A percentile compares a stretch with the other conserved stretches of the same genome.
Conservation (phyloP, 371 early-diverging fungal genomes). For the Cokeromyces recurvatus region DNA sequence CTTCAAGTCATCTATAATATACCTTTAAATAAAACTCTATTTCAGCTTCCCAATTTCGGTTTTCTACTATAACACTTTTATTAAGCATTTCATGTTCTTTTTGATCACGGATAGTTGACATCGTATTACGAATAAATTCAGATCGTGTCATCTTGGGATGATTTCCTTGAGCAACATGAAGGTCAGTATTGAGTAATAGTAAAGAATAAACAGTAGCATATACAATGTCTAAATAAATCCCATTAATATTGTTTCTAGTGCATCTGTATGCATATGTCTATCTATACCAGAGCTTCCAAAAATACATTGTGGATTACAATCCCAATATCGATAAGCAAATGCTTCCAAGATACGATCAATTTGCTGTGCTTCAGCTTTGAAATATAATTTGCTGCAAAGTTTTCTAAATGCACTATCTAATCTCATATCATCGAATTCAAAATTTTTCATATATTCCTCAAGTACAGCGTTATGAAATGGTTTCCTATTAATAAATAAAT, state of each 20-base stretch:
- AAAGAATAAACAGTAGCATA: conserved; percentile 85
- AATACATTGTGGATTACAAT: conserved; percentile 65
- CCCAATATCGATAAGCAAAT: conserved; percentile 78
- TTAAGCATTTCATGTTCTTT: conserved; percentile 14
- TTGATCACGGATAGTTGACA: conserved; percentile 48
- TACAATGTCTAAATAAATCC: conserved; percentile 67
- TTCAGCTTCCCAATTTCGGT: conserved; percentile 32
- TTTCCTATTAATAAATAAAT: conserved; percentile 13
- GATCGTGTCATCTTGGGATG: conserved; percentile 57
- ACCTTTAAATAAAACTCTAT: conserved; percentile 33
- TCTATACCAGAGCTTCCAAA: conserved; percentile 46
- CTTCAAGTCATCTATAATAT: not conserved
- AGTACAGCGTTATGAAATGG: conserved; percentile 55
- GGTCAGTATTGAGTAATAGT: conserved; percentile 88
- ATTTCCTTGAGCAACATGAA: conserved; percentile 78
- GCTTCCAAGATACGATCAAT: conserved; percentile 82
- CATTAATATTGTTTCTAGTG: no score
- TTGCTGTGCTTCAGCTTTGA: conserved; percentile 90
- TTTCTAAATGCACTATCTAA: conserved; percentile 76
- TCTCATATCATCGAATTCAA: conserved; percentile 64
- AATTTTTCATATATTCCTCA: conserved; percentile 65
- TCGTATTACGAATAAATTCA: conserved; percentile 60
- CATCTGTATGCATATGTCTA: no score
- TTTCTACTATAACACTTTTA: not conserved
- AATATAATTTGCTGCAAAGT: conserved; percentile 71